Evolutionary conservation across 306 rosid genomes (phyloP).

Genomic region (Cercis canadensis): DNA sequence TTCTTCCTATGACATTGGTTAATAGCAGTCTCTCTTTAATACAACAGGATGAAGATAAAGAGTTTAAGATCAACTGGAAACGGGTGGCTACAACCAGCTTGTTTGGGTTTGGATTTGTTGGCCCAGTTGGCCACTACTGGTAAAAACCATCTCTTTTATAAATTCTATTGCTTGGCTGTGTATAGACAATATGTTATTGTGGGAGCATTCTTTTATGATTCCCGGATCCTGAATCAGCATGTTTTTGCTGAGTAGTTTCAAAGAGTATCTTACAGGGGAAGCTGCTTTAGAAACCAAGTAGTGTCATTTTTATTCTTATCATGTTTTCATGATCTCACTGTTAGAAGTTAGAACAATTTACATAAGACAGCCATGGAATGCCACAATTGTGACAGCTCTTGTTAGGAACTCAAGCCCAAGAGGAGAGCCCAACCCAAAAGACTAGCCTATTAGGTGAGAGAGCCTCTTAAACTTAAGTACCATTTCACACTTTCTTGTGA

Average conservation of each 20-base stretch:
- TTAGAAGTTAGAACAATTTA: conserved; percentile 6
- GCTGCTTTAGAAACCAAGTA: conserved; percentile 6
- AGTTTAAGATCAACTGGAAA: conserved; percentile 62
- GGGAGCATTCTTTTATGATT: conserved; percentile 22
- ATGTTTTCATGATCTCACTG: conserved; percentile 5
- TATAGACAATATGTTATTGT: conserved; percentile 26
- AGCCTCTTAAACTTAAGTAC: too few relatives aligned
- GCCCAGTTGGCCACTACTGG: conserved; percentile 74
- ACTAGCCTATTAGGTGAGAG: too few relatives aligned
- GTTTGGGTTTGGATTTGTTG: conserved; percentile 67
- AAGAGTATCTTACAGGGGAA: conserved; percentile 1
- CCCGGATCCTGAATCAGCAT: background rate
- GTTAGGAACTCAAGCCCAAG: too few relatives aligned
- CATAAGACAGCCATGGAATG: conserved; percentile 5
- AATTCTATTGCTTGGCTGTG: conserved; percentile 20
- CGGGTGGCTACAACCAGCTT: conserved; percentile 62
- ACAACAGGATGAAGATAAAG: conserved; percentile 45
- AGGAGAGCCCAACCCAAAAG: too few relatives aligned
- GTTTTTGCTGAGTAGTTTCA: conserved; percentile 8
- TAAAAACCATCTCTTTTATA: conserved; percentile 38
- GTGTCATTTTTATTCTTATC: background rate
- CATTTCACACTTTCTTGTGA: too few relatives aligned
- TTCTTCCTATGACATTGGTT: conserved; percentile 24
- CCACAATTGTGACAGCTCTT: conserved; percentile 26
- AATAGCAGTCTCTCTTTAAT: conserved; percentile 24